These are phyloP conservation scores for Brettanomyces sp. DNA, from an alignment of 805 yeast genomes.

Conservation along the genomic window DNA sequence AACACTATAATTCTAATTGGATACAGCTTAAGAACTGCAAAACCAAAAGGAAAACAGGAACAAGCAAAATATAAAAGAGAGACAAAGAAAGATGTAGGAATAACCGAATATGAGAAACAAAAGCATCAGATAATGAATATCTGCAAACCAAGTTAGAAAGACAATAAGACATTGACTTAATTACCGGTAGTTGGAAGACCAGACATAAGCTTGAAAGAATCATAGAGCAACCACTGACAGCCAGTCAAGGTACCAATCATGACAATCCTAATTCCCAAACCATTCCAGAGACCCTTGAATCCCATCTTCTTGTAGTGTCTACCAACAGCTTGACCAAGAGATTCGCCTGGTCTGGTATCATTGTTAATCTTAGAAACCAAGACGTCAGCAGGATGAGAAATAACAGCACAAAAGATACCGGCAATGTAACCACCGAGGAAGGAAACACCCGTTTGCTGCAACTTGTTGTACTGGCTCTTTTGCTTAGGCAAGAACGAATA, in stretches of 20 bases:
- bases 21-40: too few species aligned
- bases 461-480: slow-evolving; percentile 57
- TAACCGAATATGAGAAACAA: too few species aligned
- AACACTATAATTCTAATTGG: too few species aligned
- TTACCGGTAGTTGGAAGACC: slow-evolving; percentile 92
- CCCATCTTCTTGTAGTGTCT: slow-evolving; percentile 82
- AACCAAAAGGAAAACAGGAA: too few species aligned
- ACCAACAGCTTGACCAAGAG: slow-evolving; percentile 53
- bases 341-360: slow-evolving; percentile 56
- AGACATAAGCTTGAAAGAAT: slow-evolving; percentile 86
- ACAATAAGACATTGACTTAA: slow-evolving; percentile 3
- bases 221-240: slow-evolving; percentile 94
- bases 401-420: slow-evolving; percentile 92
- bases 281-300: slow-evolving; percentile 88
- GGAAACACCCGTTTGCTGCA: slow-evolving; percentile 89
- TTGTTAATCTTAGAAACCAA: slow-evolving; percentile 90
- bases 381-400: slow-evolving; percentile 98
- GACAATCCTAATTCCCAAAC: slow-evolving; percentile 84
- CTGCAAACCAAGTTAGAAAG: not conserved
- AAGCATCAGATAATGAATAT: too few species aligned
- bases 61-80: too few species aligned
- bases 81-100: too few species aligned
- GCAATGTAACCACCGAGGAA: slow-evolving; percentile 95
- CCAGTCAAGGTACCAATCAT: slow-evolving; percentile 98
- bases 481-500: slow-evolving; percentile 63